Evolutionary conservation across 257 asterid genomes (phyloP).

Genomic region (Solanum stenotomum): DNA sequence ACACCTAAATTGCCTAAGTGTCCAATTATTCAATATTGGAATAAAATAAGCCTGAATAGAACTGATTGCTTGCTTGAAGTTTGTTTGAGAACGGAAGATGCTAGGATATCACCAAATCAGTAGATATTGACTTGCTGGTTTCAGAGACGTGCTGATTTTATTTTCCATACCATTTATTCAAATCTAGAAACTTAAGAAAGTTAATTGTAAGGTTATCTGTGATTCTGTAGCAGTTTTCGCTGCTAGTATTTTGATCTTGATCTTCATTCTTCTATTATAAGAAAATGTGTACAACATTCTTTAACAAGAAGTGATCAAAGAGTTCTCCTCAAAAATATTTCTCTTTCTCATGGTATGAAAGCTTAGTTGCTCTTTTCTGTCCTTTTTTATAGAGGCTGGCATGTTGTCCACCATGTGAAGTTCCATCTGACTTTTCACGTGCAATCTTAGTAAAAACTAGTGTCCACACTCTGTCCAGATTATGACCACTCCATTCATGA

Average conservation of each 20-base stretch:
- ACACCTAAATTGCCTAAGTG: neutral
- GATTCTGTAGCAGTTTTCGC: neutral
- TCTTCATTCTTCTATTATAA: neutral
- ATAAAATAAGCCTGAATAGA: neutral
- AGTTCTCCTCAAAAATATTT: neutral
- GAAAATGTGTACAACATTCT: neutral
- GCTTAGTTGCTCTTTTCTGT: neutral
- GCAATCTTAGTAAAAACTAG: neutral
- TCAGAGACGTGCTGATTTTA: neutral
- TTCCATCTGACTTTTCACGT: neutral
- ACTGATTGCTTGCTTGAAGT: neutral
- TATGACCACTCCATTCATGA: neutral
- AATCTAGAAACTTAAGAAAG: neutral
- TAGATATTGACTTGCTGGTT: neutral
- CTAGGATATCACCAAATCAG: neutral
- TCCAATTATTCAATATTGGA: neutral
- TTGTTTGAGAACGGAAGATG: neutral
- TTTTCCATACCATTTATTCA: neutral
- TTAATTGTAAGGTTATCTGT: neutral
- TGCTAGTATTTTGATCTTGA: neutral
- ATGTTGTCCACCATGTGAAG: neutral
- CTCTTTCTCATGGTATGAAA: neutral
- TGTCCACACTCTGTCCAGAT: neutral
- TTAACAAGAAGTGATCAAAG: neutral
- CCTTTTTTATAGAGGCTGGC: neutral